These are phyloP conservation scores for Isabelozyma gotoi DNA, from an alignment of 805 yeast genomes.

Conservation along the genomic window DNA sequence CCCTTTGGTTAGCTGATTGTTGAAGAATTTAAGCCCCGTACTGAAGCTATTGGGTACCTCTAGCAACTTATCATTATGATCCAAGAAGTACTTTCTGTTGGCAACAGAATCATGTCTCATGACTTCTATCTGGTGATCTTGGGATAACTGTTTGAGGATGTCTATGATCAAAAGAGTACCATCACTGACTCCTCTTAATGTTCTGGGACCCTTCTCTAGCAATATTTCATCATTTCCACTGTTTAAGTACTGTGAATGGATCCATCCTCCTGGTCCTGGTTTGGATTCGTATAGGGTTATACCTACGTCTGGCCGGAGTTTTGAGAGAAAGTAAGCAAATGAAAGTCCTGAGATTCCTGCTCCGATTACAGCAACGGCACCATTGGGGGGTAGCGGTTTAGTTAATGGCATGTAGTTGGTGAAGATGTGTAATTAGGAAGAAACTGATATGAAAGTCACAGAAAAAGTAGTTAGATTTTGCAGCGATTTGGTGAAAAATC, in stretches of 20 bases:
- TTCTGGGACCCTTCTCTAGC: constrained; percentile 89
- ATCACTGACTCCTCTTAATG: constrained; percentile 77
- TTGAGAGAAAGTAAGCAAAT: constrained; percentile 64
- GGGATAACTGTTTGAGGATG: constrained; percentile 49
- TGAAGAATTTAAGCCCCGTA: constrained; percentile 26
- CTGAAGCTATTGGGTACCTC: constrained; percentile 51
- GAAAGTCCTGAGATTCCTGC: constrained; percentile 87
- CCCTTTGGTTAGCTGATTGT: constrained; percentile 46
- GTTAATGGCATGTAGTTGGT: constrained; percentile 12
- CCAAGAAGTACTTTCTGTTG: constrained; percentile 68
- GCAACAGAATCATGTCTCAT: constrained; percentile 60
- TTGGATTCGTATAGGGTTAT: constrained; percentile 63
- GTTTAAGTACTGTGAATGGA: constrained; percentile 47
- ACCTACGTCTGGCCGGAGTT: constrained; percentile 73
- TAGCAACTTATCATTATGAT: constrained; percentile 43
- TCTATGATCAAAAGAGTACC: constrained; percentile 75
- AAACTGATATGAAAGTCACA: too few relatives aligned
- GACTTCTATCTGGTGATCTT: constrained; percentile 53
- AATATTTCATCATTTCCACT: constrained; percentile 22
- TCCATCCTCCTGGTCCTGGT: constrained; percentile 75
- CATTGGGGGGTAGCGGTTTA: constrained; percentile 20
- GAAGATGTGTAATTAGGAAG: neutral
- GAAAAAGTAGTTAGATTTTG: neutral
- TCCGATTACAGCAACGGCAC: constrained; percentile 73
- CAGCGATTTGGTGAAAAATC: neutral